These are phyloP conservation scores for Apiosordaria backusii DNA, from an alignment of 495 filamentous ascomycete genomes.

Conservation along the genomic window DNA sequence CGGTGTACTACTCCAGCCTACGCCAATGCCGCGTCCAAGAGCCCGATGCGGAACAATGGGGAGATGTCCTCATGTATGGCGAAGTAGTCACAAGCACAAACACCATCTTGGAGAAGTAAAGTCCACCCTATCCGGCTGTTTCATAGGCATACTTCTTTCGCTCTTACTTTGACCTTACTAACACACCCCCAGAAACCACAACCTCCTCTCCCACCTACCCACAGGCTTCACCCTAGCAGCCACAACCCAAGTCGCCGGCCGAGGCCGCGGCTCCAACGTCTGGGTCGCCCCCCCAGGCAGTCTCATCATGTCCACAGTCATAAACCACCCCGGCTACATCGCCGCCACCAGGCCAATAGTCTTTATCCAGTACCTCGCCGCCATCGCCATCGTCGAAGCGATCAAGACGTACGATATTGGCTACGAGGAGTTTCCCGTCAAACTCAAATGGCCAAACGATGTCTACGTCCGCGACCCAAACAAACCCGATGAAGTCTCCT, in stretches of 20 bases:
- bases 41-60: constrained; percentile 61
- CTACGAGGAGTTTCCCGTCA: constrained; percentile 72
- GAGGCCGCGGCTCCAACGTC: constrained; percentile 86
- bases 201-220: constrained; percentile 70
- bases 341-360: constrained; percentile 75
- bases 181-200: constrained; percentile 77
- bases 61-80: constrained; percentile 76
- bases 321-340: constrained; percentile 73
- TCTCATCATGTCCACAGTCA: constrained; percentile 80
- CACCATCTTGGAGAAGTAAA: constrained; percentile 87
- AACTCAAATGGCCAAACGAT: constrained; percentile 97
- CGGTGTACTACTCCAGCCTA: constrained; percentile 72
- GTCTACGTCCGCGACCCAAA: constrained; percentile 79
- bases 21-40: constrained; percentile 57
- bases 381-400: constrained; percentile 83
- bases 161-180: constrained; percentile 7
- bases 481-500: constrained; percentile 55
- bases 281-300: constrained; percentile 90
- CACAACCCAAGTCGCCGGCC: constrained; percentile 87
- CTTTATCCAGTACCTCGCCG: constrained; percentile 91
- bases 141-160: not conserved
- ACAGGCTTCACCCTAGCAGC: constrained; percentile 84
- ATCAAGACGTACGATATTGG: constrained; percentile 70
- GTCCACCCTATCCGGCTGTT: too few relatives aligned
- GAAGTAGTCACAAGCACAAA: constrained; percentile 94